Base-by-base conservation (phyloP, 768 basidiomycete species). In the Agrocybe praecox region DNA sequence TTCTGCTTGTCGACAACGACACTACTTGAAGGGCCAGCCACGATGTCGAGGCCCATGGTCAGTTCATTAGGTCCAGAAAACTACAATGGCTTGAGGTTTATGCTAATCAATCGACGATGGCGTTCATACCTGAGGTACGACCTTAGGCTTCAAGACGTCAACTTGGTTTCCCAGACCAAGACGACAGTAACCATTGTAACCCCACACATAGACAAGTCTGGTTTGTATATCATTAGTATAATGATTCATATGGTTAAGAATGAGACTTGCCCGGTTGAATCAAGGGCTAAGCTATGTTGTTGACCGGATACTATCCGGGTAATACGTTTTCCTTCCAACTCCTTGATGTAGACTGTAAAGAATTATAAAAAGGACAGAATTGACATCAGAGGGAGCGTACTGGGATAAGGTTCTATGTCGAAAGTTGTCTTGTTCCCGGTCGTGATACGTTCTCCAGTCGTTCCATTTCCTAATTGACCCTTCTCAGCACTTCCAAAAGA, bases 381-480 rank as follows among this genome's bases (percentile, higher is more conserved):
- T 49, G 24, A 45, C n/a, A 23, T 17, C 26, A 57, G 18, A 18
- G 32, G 59, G 18, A 23, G 60, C 80, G 62, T 64, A 90, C 92
- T 76, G 22, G 92, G 91, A 9, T 84, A 79, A 32, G 76, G 72
- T 62, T 93, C 88, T 18, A 90, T 80, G 65, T 96, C 95, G 65
- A 83, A 96, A 11, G 83, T 86, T 0, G 87, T 85, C 72, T 94
- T 94, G 64, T 92, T 92, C 18, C 90, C 91, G 1, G 90, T 89
- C 9, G 88, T 83, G 56, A 96, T 92, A 33, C 92, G 84, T 71
- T 96, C 94, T n/a, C 96, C 94, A 0, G 94, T 96, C 60, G 85
- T 85, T 17, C 96, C 96, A 68, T 94, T 96, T 0, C 94, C 96
- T 0, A 98, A 78, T 62, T 97, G 96, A 1, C 96, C 96, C 56